Evolutionary conservation across 2,329 filamentous ascomycete genomes (phyloP), one percentile per base, ranked within the genome.

Genomic region (Mariannaea elegans): DNA sequence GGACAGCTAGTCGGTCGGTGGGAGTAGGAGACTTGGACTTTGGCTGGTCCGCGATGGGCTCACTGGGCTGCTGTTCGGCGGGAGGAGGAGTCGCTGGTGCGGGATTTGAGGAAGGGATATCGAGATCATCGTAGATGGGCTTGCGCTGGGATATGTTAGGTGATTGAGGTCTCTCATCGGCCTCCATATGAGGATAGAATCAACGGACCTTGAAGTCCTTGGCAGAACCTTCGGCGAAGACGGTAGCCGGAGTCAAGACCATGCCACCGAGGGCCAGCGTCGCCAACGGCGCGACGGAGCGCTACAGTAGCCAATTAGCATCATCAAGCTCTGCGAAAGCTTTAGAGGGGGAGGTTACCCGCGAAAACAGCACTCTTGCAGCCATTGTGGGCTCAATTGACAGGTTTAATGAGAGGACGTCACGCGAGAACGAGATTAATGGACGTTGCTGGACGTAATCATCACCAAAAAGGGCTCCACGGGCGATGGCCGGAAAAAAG

Each of bases 1-100:
- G 89, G 31, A 84, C 84, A 59, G 95, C 93, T 34, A 99, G 87
- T 48, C 93, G 90, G 78, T 97, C 94, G 65, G 95, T 98, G 13
- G 93, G 93, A 19, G 93, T 93, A 13, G 92, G 92, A 63, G 81
- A 78, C 61, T 75, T 75, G 47, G 73, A 68, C 56, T 75, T 72
- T 76, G 74, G 64, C 76, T 73, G 65, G 23, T 73, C 66, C 29
- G 71, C 68, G 57, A 72, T 73, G 65, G 76, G 76, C 72, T 68
- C 64, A 52, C 71, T 58, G 45, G 72, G 67, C 59, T 66, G 52
- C 31, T 56, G 54, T 69, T 76, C 73, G 56, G 56, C 68, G 68
- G 68, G 71, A 47, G 67, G 65, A 47, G 71, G 53, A 44, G 69
- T 66, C 53, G 71, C 62, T 36, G 66, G 67, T 63, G 73, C 65